These are phyloP conservation scores for Verticillium tricorpus DNA, from an alignment of 2,329 filamentous ascomycete genomes.

Conservation along the genomic window DNA sequence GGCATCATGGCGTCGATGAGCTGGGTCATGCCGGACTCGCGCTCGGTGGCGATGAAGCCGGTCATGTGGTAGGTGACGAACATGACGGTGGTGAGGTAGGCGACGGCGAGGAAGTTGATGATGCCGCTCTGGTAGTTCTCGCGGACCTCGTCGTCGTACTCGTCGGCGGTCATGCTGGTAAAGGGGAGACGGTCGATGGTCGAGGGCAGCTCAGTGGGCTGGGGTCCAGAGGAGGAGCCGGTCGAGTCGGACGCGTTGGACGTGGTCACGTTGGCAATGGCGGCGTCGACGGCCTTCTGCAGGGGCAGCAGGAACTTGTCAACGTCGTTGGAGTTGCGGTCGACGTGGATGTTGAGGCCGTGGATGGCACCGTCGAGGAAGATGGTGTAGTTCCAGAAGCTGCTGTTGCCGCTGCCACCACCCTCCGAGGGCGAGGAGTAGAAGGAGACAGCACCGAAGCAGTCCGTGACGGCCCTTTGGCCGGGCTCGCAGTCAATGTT, in stretches of 20 bases:
- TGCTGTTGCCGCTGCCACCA: conserved; percentile 30
- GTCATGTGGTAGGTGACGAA: conserved; percentile 69
- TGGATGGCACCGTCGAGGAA: conserved; percentile 54
- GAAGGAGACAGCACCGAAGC: conserved; percentile 70
- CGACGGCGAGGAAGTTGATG: conserved; percentile 61
- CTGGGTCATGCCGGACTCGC: conserved; percentile 67
- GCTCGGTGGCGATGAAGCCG: conserved; percentile 64
- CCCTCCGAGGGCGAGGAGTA: conserved; percentile 59
- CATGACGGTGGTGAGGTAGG: conserved; percentile 64
- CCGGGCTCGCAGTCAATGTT: conserved; percentile 50
- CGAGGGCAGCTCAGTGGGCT: conserved; percentile 1
- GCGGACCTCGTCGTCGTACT: conserved; percentile 51
- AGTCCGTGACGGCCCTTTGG: conserved; percentile 61
- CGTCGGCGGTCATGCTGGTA: conserved; percentile 32
- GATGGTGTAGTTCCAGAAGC: conserved; percentile 68
- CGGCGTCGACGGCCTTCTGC: conserved; percentile 62
- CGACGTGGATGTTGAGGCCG: conserved; percentile 49
- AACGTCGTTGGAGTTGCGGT: conserved; percentile 53
- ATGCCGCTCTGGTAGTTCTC: conserved; percentile 59
- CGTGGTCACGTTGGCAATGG: conserved; percentile 43
- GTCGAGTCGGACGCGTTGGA: not conserved
- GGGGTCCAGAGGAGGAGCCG: not conserved
- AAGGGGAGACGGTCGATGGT: conserved; percentile 26
- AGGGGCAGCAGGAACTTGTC: conserved; percentile 65
- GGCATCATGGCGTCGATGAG: conserved; percentile 73